Percentiles rank a stretch among this genome's conserved stretches.
Evolutionary conservation across 2,329 filamentous ascomycete species (phyloP).

Genomic region (Myriosclerotinia duriaeana): DNA sequence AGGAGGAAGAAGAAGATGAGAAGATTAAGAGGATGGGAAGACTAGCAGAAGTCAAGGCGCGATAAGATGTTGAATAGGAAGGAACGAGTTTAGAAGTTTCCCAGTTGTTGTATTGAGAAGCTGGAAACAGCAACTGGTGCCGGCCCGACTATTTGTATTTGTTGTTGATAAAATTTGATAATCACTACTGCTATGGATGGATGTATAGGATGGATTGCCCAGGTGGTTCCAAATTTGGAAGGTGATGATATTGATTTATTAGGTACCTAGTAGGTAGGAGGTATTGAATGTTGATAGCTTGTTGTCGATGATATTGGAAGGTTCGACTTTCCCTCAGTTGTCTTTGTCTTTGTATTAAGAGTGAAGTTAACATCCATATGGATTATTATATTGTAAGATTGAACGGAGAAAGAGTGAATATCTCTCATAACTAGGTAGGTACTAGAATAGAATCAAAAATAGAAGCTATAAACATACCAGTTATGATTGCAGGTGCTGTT

Average conservation of each 20-base stretch:
- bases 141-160: not conserved
- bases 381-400: not conserved
- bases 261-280: not conserved
- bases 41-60: not conserved
- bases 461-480: not conserved
- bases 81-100: not conserved
- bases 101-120: not conserved
- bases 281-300: not conserved
- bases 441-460: too few relatives aligned
- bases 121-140: not conserved
- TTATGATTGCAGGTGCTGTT: too few relatives aligned
- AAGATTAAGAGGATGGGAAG: constrained; percentile 2
- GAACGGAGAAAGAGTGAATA: not conserved
- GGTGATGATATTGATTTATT: not conserved
- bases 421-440: too few relatives aligned
- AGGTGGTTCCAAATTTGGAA: not conserved
- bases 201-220: too few relatives aligned
- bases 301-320: not conserved
- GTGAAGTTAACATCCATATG: not conserved
- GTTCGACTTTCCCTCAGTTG: not conserved
- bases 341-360: not conserved
- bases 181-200: not conserved
- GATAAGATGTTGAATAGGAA: not conserved
- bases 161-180: not conserved
- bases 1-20: constrained; percentile 18